phyloP scores from a whole-genome alignment of 257 asterid genomes.

The Solanum arcanum region DNA sequence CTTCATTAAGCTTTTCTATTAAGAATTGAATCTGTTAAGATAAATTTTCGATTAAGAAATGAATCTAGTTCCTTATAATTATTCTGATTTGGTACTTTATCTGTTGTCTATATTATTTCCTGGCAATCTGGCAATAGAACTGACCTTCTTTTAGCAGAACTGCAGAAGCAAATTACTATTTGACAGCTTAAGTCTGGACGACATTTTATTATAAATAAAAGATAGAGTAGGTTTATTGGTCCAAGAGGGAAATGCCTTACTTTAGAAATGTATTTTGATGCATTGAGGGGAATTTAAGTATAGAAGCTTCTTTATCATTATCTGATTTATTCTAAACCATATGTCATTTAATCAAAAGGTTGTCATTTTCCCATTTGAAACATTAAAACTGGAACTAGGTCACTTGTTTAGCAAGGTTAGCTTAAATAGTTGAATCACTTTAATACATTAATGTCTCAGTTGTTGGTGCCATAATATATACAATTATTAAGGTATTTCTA shows the following conservation, averaged over 20 bases:
- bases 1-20: no score
- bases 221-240: not conserved
- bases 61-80: not conserved
- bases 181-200: not conserved
- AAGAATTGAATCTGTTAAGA: no score
- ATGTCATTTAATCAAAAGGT: not conserved
- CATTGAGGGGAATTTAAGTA: not conserved
- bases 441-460: not conserved
- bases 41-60: not conserved
- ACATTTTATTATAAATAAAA: not conserved
- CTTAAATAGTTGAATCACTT: not conserved
- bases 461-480: not conserved
- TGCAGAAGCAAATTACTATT: not conserved
- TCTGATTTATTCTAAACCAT: not conserved
- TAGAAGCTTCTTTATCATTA: not conserved
- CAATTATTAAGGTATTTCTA: not conserved
- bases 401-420: not conserved
- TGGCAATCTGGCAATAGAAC: not conserved
- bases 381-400: not conserved
- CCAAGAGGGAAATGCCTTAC: not conserved
- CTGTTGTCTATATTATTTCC: not conserved
- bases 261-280: not conserved
- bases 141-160: not conserved
- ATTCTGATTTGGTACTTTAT: no score
- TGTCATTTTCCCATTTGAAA: not conserved